Conservation (phyloP, 306 rosid species). For the Alnus glutinosa region DNA sequence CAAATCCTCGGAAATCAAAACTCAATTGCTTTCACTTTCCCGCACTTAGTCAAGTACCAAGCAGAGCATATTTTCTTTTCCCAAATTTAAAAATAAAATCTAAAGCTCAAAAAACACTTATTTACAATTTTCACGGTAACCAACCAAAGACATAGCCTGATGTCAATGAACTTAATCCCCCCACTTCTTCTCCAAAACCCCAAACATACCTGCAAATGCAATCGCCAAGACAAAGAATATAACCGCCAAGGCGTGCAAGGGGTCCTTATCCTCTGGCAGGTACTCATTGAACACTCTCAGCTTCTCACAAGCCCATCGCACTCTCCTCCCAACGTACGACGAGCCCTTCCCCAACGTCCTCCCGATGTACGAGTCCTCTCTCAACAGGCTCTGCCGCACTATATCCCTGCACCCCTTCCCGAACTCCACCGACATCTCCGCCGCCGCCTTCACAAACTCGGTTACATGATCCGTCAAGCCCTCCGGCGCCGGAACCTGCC, state of each 20-base stretch:
- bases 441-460: conserved; percentile 77
- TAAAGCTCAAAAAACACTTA: neutral
- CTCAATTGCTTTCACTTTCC: neutral
- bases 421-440: conserved; percentile 77
- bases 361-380: conserved; percentile 53
- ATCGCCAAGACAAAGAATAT: conserved; percentile 55
- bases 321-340: conserved; percentile 33
- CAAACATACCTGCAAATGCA: conserved; percentile 64
- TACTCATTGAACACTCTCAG: conserved; percentile 59
- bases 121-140: conserved; percentile 6
- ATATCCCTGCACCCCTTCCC: conserved; percentile 92
- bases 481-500: conserved; percentile 27
- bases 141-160: neutral
- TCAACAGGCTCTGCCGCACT: conserved; percentile 69
- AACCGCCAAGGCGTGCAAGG: conserved; percentile 71
- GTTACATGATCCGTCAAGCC: conserved; percentile 43
- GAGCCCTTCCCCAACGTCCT: conserved; percentile 61
- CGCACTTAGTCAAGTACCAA: neutral
- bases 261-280: conserved; percentile 92
- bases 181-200: conserved; percentile 6
- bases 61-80: neutral
- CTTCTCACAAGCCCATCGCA: conserved; percentile 34
- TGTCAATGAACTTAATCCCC: neutral
- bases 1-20: neutral
- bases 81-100: neutral